Base-by-base conservation (phyloP, 495 filamentous ascomycete genomes). In the Penicillium canariense region DNA sequence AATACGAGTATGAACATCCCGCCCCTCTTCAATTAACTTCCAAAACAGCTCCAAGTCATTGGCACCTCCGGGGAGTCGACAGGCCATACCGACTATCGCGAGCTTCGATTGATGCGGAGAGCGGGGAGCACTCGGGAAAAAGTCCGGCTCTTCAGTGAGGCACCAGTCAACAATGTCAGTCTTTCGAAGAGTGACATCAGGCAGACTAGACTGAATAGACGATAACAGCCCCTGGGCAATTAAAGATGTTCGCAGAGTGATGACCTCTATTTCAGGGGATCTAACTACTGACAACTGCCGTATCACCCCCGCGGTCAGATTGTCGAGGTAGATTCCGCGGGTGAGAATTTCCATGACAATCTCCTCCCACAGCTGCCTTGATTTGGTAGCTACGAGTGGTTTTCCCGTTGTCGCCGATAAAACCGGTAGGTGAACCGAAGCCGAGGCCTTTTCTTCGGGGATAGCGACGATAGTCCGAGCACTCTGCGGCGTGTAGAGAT, bases 1-100 rank as follows among this genome's bases (percentile, higher is more conserved):
- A 0, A 81, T 63, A 39, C 44, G 58, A 5, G 43, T 57, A 20
- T 69, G 65, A 3, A 71, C 63, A 55, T 81, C 76, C 0, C 61
- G 60, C 0, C 76, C 75, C 3, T 72, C 43, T 20, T 74, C 58
- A 4, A 81, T 38, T 0, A 75, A 17, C 1, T 74, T 48, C 78
- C 78, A 81, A 50, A 76, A 71, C 10, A 63, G 48, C 32, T 77
- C 71, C 0, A 57, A 54, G 36, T 64, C 50, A 14, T 50, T 62
- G 6, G 68, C 69, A 0, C 61, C 68, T 10, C 62, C 67, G 4
- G 76, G 76, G n/a, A 77, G 38, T 2, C 75, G 55, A 49, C 72
- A 68, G 0, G 76, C 62, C 61, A 76, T 69, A 2, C 73, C 73
- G 7, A 77, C 66, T 46, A 79, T 70, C 0, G 75, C 76, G n/a